Evolutionary conservation across 805 yeast genomes (phyloP).

Genomic region (Wickerhamiella domercqiae): DNA sequence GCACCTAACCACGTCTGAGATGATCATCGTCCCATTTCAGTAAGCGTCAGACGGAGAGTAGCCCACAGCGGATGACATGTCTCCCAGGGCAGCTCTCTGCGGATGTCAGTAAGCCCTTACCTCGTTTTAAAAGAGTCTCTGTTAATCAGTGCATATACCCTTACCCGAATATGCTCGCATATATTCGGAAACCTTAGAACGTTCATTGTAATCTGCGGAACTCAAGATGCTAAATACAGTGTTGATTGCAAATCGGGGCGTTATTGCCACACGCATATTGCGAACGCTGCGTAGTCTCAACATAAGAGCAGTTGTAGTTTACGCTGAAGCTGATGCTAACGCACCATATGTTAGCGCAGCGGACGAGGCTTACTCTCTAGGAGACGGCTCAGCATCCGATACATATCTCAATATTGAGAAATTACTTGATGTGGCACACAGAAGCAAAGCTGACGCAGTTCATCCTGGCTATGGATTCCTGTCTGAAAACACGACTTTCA

Average conservation of each 20-base stretch:
- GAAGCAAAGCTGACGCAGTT: conserved; percentile 21
- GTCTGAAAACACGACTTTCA: conserved; percentile 29
- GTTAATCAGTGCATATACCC: too few relatives aligned
- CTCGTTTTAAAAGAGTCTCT: too few relatives aligned
- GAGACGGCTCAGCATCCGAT: conserved; percentile 1
- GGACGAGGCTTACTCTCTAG: conserved; percentile 2
- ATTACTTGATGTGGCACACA: neutral
- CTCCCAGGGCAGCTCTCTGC: too few relatives aligned
- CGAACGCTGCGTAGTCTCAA: conserved; percentile 3
- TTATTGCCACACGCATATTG: conserved; percentile 1
- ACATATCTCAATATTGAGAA: conserved; percentile 1
- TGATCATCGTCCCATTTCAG: too few relatives aligned
- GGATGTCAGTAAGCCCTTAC: too few relatives aligned
- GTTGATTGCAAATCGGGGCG: conserved; percentile 4
- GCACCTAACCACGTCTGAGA: too few relatives aligned
- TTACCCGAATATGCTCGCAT: too few relatives aligned
- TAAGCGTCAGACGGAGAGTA: too few relatives aligned
- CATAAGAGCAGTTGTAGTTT: conserved; percentile 3
- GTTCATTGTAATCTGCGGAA: too few relatives aligned
- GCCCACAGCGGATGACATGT: too few relatives aligned
- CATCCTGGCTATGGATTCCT: conserved; percentile 45
- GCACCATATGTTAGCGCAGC: conserved; percentile 4
- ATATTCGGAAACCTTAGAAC: too few relatives aligned
- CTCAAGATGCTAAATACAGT: conserved; percentile 3
- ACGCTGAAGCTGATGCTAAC: conserved; percentile 3